Evolutionary conservation across 2,329 filamentous ascomycete genomes (phyloP).

Genomic region (Acrocalymma vagum): DNA sequence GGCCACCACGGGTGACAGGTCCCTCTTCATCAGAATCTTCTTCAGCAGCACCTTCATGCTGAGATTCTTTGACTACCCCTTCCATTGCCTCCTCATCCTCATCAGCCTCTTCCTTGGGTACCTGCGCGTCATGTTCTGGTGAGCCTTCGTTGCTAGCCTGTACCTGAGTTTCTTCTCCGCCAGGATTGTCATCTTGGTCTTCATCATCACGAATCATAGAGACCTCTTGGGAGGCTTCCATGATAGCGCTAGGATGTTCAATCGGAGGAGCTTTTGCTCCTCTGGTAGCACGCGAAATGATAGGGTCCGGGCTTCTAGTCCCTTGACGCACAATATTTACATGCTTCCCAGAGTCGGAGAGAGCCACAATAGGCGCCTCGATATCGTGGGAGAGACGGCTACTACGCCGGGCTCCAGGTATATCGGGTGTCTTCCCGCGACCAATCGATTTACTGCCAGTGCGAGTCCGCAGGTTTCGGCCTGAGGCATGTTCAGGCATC

Average conservation of each 20-base stretch:
- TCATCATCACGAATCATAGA: conserved; percentile 45
- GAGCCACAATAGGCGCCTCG: conserved; percentile 63
- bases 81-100: conserved; percentile 40
- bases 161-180: conserved; percentile 45
- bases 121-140: conserved; percentile 41
- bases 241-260: conserved; percentile 57
- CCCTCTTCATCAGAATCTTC: conserved; percentile 68
- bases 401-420: conserved; percentile 58
- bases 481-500: conserved; percentile 34
- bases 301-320: conserved; percentile 59
- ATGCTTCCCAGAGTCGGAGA: conserved; percentile 68
- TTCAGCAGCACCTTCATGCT: conserved; percentile 46
- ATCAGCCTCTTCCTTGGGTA: conserved; percentile 36
- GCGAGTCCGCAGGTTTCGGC: conserved; percentile 45
- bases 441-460: conserved; percentile 48
- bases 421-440: conserved; percentile 49
- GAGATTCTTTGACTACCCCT: conserved; percentile 53
- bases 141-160: conserved; percentile 42
- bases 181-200: conserved; percentile 35
- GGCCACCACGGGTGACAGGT: conserved; percentile 58
- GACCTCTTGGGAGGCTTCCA: conserved; percentile 63
- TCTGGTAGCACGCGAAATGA: conserved; percentile 51
- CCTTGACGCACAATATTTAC: conserved; percentile 62
- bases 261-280: conserved; percentile 59
- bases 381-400: conserved; percentile 68